Conservation (phyloP, 345 rosid species). For the Psidium guajava region DNA sequence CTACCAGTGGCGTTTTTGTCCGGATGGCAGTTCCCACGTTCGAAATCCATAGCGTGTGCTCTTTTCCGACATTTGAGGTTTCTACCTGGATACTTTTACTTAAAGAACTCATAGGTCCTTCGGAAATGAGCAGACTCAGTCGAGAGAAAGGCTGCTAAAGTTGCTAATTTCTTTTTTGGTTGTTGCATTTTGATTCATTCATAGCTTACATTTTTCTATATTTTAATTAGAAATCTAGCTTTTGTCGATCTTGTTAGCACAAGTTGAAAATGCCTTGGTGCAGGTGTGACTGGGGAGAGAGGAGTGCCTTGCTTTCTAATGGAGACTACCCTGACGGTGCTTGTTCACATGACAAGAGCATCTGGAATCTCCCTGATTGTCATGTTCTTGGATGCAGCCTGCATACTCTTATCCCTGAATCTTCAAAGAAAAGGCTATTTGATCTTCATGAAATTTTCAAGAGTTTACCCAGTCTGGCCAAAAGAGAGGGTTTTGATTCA, state of each 20-base stretch:
- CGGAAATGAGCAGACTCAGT: background rate
- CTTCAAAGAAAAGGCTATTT: constrained; percentile 45
- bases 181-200: background rate
- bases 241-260: background rate
- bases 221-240: background rate
- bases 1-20: constrained; percentile 57
- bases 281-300: constrained; percentile 87
- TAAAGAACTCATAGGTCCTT: background rate
- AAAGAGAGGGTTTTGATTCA: constrained; percentile 17
- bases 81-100: background rate
- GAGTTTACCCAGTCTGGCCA: constrained; percentile 50
- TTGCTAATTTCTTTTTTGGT: background rate
- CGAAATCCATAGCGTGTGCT: constrained; percentile 41
- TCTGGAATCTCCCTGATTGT: constrained; percentile 67
- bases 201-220: background rate
- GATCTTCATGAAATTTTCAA: constrained; percentile 77
- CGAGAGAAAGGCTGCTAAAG: background rate
- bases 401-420: constrained; percentile 30
- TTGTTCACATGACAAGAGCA: constrained; percentile 15
- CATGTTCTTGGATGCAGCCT: constrained; percentile 74
- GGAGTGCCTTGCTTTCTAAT: constrained; percentile 39
- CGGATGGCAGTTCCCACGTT: constrained; percentile 82
- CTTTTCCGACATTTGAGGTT: constrained; percentile 80
- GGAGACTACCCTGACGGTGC: constrained; percentile 16
- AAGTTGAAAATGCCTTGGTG: constrained; percentile 7